Percentiles rank a stretch among this genome's conserved stretches.
Conservation (phyloP, 2,329 filamentous ascomycete genomes). For the Phyllosticta ampelicida region DNA sequence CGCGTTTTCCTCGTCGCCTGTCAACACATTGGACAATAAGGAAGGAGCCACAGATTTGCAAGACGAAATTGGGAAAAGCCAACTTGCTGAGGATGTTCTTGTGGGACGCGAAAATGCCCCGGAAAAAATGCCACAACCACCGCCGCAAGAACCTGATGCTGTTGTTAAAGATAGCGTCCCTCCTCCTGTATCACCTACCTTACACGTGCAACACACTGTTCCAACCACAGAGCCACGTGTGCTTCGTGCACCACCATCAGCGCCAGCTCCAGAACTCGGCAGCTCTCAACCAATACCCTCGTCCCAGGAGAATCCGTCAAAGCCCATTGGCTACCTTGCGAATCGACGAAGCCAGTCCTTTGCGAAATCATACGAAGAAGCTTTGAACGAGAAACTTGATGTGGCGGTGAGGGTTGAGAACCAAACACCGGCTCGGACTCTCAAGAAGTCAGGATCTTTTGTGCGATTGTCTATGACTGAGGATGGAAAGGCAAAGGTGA, state of each 20-base stretch:
- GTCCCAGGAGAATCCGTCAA: conserved; percentile 20
- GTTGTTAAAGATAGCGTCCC: not conserved
- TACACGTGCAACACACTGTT: not conserved
- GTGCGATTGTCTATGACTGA: conserved; percentile 74
- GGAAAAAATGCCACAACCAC: not conserved
- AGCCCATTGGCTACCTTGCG: conserved; percentile 32
- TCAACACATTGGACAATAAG: not conserved
- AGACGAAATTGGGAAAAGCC: not conserved
- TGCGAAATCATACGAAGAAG: conserved; percentile 23
- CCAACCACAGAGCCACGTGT: conserved; percentile 16
- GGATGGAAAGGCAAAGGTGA: conserved; percentile 82
- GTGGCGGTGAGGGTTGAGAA: not conserved
- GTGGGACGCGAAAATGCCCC: not conserved
- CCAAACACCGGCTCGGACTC: conserved; percentile 28
- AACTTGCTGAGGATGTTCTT: not conserved
- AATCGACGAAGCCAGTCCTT: conserved; percentile 36
- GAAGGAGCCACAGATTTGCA: not conserved
- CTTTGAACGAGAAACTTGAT: not conserved
- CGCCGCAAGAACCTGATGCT: not conserved
- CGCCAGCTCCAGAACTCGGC: conserved; percentile 18
- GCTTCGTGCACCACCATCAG: conserved; percentile 14
- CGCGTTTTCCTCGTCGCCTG: conserved; percentile 3
- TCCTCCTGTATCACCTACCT: not conserved
- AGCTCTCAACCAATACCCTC: conserved; percentile 24
- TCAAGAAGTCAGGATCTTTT: conserved; percentile 37